These are phyloP conservation scores for Cyclanthera cordifolia DNA, from an alignment of 306 rosid genomes.

Conservation along the genomic window DNA sequence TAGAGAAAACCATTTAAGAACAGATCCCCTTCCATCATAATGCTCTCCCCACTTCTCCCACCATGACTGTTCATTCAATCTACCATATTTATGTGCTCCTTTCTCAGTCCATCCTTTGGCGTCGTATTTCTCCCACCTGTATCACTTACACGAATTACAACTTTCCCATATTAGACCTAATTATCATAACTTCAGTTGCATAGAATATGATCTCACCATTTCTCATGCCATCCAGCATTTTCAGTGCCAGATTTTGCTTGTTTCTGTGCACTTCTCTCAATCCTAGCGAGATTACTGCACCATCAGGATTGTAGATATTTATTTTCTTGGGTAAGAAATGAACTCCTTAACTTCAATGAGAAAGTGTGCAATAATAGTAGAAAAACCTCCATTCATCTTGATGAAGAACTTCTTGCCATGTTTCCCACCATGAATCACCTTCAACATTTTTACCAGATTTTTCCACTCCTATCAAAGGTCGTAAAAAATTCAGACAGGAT, in stretches of 20 bases:
- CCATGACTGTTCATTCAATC: conserved; percentile 95
- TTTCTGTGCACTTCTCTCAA: conserved; percentile 96
- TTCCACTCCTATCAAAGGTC: conserved; percentile 56
- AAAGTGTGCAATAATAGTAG: not conserved
- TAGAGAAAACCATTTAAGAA: conserved; percentile 72
- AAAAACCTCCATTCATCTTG: conserved; percentile 97
- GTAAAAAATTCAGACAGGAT: conserved; percentile 14
- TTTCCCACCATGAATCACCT: conserved; percentile 99
- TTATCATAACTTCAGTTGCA: not conserved
- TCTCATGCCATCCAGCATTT: conserved; percentile 98
- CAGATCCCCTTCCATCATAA: conserved; percentile 94
- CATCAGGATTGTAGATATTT: conserved; percentile 18
- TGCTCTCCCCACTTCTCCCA: conserved; percentile 99
- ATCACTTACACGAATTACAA: conserved; percentile 18
- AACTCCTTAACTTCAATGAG: not conserved
- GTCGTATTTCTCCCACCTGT: conserved; percentile 97
- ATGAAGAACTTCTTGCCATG: conserved; percentile 96
- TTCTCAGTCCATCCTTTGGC: conserved; percentile 99
- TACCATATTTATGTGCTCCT: conserved; percentile 93
- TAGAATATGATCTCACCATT: conserved; percentile 50
- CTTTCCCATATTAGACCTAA: not conserved
- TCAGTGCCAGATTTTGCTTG: conserved; percentile 93
- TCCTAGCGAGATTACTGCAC: conserved; percentile 79
- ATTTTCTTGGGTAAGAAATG: conserved; percentile 1
- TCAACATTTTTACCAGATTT: conserved; percentile 88